phyloP scores from a whole-genome alignment of 257 asterid genomes.

The Fraxinus quadrangulata region DNA sequence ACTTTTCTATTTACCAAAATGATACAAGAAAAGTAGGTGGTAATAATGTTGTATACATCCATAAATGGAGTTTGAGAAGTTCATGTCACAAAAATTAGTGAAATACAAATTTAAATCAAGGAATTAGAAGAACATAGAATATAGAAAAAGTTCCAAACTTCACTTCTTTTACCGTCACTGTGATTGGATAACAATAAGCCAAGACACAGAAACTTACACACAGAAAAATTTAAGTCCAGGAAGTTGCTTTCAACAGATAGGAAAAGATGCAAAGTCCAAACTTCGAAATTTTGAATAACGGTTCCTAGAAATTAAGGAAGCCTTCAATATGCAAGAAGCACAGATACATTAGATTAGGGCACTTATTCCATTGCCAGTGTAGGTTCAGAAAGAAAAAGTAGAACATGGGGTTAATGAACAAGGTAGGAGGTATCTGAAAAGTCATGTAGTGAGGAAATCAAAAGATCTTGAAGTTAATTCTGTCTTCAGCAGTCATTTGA shows the following conservation, averaged over 20 bases:
- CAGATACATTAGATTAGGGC: too few relatives aligned
- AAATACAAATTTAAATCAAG: not conserved
- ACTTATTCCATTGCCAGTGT: too few relatives aligned
- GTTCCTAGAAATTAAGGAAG: not conserved
- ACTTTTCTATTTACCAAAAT: conserved; percentile 15
- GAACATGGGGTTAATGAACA: too few relatives aligned
- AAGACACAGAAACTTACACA: conserved; percentile 3
- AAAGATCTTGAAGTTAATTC: too few relatives aligned
- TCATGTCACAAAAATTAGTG: not conserved
- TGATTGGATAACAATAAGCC: conserved; percentile 24
- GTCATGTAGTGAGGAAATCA: too few relatives aligned
- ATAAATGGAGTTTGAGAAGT: not conserved
- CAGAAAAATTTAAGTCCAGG: not conserved
- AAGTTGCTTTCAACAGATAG: not conserved
- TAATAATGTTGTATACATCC: not conserved
- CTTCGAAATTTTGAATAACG: not conserved
- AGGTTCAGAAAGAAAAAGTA: too few relatives aligned
- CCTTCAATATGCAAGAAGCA: not conserved
- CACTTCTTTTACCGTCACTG: conserved; percentile 26
- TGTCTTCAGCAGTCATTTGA: too few relatives aligned
- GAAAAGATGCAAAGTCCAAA: not conserved
- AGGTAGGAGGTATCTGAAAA: too few relatives aligned
- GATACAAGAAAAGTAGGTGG: conserved; percentile 10
- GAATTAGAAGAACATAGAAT: not conserved
- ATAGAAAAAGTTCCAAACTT: not conserved